Evolutionary conservation across 2,329 filamentous ascomycete species (phyloP).

Genomic region (Xylaria multiplex): DNA sequence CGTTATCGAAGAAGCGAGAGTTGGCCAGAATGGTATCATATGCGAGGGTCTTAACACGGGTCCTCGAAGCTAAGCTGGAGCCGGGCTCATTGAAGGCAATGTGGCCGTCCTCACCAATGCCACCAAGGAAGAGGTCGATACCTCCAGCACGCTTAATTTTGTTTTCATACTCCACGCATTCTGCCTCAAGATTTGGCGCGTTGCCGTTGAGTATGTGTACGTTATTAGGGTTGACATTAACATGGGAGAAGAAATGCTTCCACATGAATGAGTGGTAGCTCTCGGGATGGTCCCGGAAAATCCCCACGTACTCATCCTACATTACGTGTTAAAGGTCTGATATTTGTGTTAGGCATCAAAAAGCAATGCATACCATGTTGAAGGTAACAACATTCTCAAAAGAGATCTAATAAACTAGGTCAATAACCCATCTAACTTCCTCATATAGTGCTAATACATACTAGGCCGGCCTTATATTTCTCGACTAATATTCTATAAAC

Average conservation of each 20-base stretch:
- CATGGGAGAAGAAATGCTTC: constrained; percentile 87
- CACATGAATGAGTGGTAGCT: constrained; percentile 95
- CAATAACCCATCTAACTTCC: constrained; percentile 28
- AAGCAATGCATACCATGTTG: constrained; percentile 74
- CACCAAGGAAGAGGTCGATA: constrained; percentile 86
- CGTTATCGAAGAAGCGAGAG: constrained; percentile 82
- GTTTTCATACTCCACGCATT: constrained; percentile 82
- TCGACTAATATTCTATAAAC: constrained; percentile 81
- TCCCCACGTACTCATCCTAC: constrained; percentile 85
- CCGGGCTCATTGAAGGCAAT: constrained; percentile 93
- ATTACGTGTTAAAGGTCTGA: constrained; percentile 27
- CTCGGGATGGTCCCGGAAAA: constrained; percentile 83
- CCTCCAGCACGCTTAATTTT: constrained; percentile 79
- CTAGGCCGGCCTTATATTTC: constrained; percentile 73
- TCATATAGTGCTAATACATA: constrained; percentile 45
- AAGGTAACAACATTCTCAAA: constrained; percentile 91
- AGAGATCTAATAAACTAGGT: constrained; percentile 68
- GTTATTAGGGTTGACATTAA: constrained; percentile 82
- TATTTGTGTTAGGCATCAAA: constrained; percentile 1
- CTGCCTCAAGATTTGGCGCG: constrained; percentile 76
- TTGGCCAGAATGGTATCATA: constrained; percentile 90
- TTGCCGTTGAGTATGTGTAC: constrained; percentile 89
- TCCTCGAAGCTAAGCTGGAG: constrained; percentile 79
- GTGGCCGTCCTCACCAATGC: constrained; percentile 86
- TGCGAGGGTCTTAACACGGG: constrained; percentile 85